These are phyloP conservation scores for Chaetomiaceae sp. DNA, from an alignment of 2,329 filamentous ascomycete genomes.

Conservation along the genomic window DNA sequence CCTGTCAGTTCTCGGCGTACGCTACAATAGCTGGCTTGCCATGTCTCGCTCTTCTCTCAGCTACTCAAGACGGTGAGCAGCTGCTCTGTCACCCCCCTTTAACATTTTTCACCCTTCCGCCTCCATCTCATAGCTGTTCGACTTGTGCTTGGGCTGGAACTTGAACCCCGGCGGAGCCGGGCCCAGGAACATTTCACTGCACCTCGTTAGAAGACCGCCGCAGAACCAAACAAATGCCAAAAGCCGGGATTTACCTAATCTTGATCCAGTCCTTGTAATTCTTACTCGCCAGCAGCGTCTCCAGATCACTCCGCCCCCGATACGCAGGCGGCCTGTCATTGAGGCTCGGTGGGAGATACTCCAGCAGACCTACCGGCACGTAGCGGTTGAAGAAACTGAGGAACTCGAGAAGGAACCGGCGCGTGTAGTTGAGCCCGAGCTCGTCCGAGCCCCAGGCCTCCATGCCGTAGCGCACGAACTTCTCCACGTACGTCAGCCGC, in stretches of 20 bases:
- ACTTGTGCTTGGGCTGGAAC: conserved; percentile 97
- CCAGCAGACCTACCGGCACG: conserved; percentile 81
- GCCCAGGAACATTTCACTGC: conserved; percentile 94
- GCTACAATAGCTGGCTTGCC: no score
- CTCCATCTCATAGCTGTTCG: conserved; percentile 81
- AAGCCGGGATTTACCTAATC: conserved; percentile 74
- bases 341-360: conserved; percentile 80
- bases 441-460: conserved; percentile 97
- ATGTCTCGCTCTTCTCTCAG: no score
- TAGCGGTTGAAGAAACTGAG: conserved; percentile 91
- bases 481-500: conserved; percentile 78
- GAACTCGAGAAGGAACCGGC: conserved; percentile 92
- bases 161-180: conserved; percentile 85
- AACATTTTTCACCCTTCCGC: conserved; percentile 32
- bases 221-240: not conserved
- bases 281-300: conserved; percentile 84
- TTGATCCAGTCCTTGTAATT: conserved; percentile 99
- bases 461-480: conserved; percentile 84
- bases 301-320: conserved; percentile 79
- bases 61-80: no score
- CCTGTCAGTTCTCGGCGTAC: no score
- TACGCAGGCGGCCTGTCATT: conserved; percentile 87
- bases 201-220: conserved; percentile 6
- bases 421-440: conserved; percentile 82
- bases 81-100: not conserved